Percentiles rank a stretch among this genome's conserved stretches.
Evolutionary conservation across 257 asterid species (phyloP).

Genomic region (Misopates orontium): DNA sequence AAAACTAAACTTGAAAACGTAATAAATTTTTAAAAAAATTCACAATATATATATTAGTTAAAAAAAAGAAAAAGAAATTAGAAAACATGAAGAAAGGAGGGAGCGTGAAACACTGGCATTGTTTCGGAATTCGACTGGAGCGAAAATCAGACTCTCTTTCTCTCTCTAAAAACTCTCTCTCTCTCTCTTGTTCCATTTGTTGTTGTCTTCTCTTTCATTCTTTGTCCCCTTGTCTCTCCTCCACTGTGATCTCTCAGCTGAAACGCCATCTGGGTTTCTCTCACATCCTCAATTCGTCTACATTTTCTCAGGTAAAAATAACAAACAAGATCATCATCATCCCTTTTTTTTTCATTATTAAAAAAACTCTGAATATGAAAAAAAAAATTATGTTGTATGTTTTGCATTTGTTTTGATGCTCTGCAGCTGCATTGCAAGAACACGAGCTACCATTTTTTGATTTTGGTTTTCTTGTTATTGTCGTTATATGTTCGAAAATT

Average conservation of each 20-base stretch:
- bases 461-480: slow-evolving; percentile 12
- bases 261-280: slow-evolving; percentile 39
- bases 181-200: slow-evolving; percentile 29
- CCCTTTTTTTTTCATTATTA: too few species aligned
- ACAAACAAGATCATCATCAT: too few species aligned
- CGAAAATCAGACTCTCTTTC: slow-evolving; percentile 26
- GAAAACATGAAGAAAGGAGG: too few species aligned
- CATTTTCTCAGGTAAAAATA: slow-evolving; percentile 34
- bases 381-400: neutral
- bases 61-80: too few species aligned
- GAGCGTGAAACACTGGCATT: too few species aligned
- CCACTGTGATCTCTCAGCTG: slow-evolving; percentile 57
- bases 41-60: too few species aligned
- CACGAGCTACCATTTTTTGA: neutral
- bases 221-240: slow-evolving; percentile 32
- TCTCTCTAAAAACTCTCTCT: slow-evolving; percentile 25
- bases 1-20: too few species aligned
- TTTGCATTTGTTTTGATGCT: neutral
- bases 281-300: slow-evolving; percentile 31
- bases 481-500: neutral
- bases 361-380: neutral
- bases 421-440: too few species aligned
- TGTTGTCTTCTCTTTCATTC: too few species aligned
- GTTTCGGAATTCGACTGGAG: slow-evolving; percentile 40
- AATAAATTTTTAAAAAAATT: too few species aligned